These are phyloP conservation scores for Sordariomycetes sp. DNA, from an alignment of 2,329 filamentous ascomycete species.

Conservation along the genomic window DNA sequence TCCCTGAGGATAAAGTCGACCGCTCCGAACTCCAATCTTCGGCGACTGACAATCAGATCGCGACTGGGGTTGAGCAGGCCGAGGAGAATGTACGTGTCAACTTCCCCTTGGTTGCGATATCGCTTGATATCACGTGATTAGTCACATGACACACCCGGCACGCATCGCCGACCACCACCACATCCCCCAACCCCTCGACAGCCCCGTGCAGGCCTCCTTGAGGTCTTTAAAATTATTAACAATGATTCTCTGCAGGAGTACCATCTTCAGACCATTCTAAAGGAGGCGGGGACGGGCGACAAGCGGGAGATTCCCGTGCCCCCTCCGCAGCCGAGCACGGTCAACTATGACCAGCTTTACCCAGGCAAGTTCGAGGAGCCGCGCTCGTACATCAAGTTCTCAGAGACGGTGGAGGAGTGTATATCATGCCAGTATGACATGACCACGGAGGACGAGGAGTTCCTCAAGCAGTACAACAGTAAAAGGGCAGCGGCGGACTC, in stretches of 20 bases:
- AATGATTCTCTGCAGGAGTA: constrained; percentile 56
- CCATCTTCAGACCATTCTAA: constrained; percentile 76
- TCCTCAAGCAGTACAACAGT: constrained; percentile 71
- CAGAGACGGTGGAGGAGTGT: constrained; percentile 93
- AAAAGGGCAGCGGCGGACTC: constrained; percentile 50
- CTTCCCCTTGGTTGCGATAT: constrained; percentile 6
- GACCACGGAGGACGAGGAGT: constrained; percentile 79
- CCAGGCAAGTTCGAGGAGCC: constrained; percentile 68
- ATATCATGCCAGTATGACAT: constrained; percentile 88
- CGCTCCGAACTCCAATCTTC: constrained; percentile 74
- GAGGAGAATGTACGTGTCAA: constrained; percentile 81
- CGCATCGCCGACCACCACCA: background rate
- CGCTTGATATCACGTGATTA: constrained; percentile 27
- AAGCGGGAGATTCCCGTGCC: constrained; percentile 53
- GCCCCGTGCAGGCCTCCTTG: background rate
- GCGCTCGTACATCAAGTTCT: constrained; percentile 91
- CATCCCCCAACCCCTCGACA: background rate
- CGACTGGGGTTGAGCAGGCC: constrained; percentile 91
- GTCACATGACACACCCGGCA: constrained; percentile 26
- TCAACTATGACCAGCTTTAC: constrained; percentile 86
- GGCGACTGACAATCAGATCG: constrained; percentile 72
- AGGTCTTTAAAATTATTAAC: background rate
- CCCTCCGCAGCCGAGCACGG: constrained; percentile 46
- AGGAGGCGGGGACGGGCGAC: constrained; percentile 38
- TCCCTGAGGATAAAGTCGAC: constrained; percentile 86